Evolutionary conservation across 2,329 filamentous ascomycete genomes (phyloP).

Genomic region (Penicillium sp.): DNA sequence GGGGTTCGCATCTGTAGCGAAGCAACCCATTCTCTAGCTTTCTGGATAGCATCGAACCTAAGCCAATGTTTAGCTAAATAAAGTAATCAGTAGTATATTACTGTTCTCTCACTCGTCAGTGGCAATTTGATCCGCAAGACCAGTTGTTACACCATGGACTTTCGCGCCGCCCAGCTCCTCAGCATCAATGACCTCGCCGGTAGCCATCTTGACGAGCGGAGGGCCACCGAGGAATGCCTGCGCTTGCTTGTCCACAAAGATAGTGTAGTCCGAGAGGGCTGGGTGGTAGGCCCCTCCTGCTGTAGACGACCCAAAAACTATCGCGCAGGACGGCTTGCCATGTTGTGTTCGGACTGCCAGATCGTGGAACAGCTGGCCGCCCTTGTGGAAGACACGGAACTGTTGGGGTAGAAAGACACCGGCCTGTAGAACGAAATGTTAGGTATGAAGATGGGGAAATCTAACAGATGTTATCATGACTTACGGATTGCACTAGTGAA

Average conservation of each 20-base stretch:
- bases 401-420: constrained; percentile 49
- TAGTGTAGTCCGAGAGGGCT: constrained; percentile 46
- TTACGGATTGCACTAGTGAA: constrained; percentile 42
- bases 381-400: constrained; percentile 49
- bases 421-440: constrained; percentile 24
- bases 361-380: constrained; percentile 46
- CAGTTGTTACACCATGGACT: constrained; percentile 45
- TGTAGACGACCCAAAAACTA: constrained; percentile 50
- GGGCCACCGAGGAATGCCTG: constrained; percentile 50
- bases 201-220: constrained; percentile 51
- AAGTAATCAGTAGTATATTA: too few relatives aligned
- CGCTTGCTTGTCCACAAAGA: constrained; percentile 47
- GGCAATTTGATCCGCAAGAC: constrained; percentile 48
- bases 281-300: constrained; percentile 47
- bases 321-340: constrained; percentile 44
- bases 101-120: constrained; percentile 38
- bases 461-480: background rate
- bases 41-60: constrained; percentile 44
- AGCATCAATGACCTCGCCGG: constrained; percentile 45
- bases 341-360: constrained; percentile 42
- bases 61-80: too few relatives aligned
- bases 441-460: background rate
- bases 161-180: constrained; percentile 48
- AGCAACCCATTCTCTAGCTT: constrained; percentile 41
- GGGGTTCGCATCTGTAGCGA: constrained; percentile 19